Evolutionary conservation across 225 moss, liverwort and hornwort species (phyloP).

Genomic region (Pseudoscleropodium purum): DNA sequence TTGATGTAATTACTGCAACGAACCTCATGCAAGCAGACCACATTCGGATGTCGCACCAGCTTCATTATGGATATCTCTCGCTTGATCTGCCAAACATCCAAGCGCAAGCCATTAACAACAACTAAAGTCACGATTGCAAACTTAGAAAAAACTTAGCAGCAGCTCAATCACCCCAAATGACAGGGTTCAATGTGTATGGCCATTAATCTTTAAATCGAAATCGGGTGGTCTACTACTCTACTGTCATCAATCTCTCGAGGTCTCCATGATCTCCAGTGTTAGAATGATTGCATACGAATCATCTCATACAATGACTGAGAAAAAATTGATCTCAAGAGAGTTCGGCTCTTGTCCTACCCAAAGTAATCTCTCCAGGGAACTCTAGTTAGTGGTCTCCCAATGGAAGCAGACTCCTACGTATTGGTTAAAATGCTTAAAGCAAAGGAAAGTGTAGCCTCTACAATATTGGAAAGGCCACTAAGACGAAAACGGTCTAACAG

Average conservation of each 20-base stretch:
- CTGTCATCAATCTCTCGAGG: background rate
- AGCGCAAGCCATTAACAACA: background rate
- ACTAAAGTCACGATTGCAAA: background rate
- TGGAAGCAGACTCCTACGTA: background rate
- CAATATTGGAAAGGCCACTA: background rate
- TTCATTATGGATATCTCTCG: conserved; percentile 98
- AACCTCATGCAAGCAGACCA: conserved; percentile 94
- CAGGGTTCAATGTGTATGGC: background rate
- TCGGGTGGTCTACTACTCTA: background rate
- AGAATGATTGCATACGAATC: background rate
- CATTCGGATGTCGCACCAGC: conserved; percentile 92
- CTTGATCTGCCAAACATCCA: conserved; percentile 59
- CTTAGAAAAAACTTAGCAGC: background rate
- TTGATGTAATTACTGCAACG: background rate
- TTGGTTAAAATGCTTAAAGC: background rate
- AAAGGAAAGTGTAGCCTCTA: background rate
- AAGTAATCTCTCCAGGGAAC: background rate
- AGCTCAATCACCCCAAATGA: background rate
- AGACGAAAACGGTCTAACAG: background rate
- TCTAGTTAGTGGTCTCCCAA: background rate
- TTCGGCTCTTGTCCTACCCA: background rate
- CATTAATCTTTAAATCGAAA: background rate
- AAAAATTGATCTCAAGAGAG: background rate
- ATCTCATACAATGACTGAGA: background rate
- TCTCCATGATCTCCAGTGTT: background rate